Conservation (phyloP, 345 rosid species). For the Citrus australasica region DNA sequence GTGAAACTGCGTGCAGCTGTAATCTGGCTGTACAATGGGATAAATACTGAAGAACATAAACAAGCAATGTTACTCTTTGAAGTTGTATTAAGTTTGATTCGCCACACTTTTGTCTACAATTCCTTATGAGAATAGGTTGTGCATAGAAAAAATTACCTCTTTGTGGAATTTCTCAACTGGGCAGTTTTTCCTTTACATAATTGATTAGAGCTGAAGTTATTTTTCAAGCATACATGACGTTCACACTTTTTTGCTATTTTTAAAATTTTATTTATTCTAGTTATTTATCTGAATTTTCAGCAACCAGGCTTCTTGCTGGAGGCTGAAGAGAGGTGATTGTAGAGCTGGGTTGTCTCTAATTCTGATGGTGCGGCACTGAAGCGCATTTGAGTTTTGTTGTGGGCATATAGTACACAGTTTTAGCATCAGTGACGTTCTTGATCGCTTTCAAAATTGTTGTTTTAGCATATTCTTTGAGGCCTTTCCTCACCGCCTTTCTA, state of each 20-base stretch:
- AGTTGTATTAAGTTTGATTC: neutral
- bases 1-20: neutral
- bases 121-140: conserved; percentile 2
- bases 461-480: conserved; percentile 29
- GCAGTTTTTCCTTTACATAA: neutral
- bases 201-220: neutral
- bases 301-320: conserved; percentile 28
- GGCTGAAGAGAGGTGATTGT: conserved; percentile 23
- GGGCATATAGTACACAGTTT: conserved; percentile 20
- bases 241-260: neutral
- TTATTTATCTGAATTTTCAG: neutral
- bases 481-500: conserved; percentile 2
- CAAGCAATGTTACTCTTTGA: neutral
- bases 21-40: neutral
- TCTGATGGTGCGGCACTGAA: conserved; percentile 24
- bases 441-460: conserved; percentile 9
- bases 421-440: conserved; percentile 7
- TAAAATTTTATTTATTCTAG: neutral
- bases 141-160: neutral
- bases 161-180: neutral
- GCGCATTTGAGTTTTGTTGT: conserved; percentile 31
- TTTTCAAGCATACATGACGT: neutral
- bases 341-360: conserved; percentile 26
- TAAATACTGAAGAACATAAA: conserved; percentile 4
- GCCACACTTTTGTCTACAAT: neutral